phyloP scores from a whole-genome alignment of 2,329 filamentous ascomycete genomes.

The Epicoccum sorghinum region DNA sequence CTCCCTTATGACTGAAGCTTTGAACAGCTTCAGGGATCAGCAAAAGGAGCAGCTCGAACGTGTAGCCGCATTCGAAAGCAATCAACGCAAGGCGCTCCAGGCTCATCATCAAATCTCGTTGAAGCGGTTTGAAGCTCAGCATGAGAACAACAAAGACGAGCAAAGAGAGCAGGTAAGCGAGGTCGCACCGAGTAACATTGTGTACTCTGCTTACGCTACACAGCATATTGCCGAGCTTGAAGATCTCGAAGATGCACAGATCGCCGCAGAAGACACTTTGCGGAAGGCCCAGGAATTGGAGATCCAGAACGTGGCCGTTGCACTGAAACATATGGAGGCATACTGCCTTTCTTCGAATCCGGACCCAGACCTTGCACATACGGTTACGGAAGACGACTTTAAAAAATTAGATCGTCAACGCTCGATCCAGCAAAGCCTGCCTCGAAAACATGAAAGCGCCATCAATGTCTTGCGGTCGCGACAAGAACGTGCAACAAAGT shows the following conservation, averaged over 20 bases:
- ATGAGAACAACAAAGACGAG: conserved; percentile 28
- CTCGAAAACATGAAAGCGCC: conserved; percentile 51
- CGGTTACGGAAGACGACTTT: conserved; percentile 53
- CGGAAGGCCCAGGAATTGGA: conserved; percentile 51
- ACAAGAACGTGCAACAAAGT: conserved; percentile 49
- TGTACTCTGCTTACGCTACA: conserved; percentile 25
- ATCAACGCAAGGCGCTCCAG: conserved; percentile 39
- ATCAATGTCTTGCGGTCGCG: conserved; percentile 56
- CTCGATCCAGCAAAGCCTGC: conserved; percentile 47
- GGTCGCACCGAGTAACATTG: not conserved
- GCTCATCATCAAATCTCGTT: conserved; percentile 33
- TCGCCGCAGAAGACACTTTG: conserved; percentile 52
- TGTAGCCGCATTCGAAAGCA: conserved; percentile 40
- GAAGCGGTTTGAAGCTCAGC: conserved; percentile 26
- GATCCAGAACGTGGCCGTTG: conserved; percentile 51
- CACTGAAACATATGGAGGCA: conserved; percentile 56
- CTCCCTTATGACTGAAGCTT: conserved; percentile 35
- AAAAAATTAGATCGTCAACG: conserved; percentile 52
- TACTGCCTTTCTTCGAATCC: conserved; percentile 51
- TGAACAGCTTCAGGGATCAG: conserved; percentile 31
- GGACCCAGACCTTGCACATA: conserved; percentile 33
- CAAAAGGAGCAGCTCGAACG: conserved; percentile 41
- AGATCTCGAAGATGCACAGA: conserved; percentile 53
- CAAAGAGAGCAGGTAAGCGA: conserved; percentile 38
- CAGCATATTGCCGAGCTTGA: conserved; percentile 49